These are phyloP conservation scores for Yamadazyma oceani DNA, from an alignment of 1,139 yeast species.

Conservation along the genomic window DNA sequence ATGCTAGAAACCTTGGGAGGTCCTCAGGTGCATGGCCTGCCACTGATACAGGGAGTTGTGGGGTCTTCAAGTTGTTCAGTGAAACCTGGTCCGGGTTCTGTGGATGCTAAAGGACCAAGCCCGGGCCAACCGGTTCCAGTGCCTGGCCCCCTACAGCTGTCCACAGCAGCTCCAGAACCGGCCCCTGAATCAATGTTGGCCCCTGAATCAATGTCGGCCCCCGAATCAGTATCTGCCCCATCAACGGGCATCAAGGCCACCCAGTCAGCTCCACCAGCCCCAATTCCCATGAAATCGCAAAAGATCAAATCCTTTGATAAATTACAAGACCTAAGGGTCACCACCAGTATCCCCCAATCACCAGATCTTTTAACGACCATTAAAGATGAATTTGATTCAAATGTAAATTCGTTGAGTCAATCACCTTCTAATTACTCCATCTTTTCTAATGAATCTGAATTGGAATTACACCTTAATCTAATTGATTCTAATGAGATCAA, in stretches of 20 bases:
- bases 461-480: slow-evolving; percentile 12
- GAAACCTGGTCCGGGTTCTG: no score
- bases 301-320: slow-evolving; percentile 1
- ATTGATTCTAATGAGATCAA: slow-evolving; percentile 17
- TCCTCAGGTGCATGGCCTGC: no score
- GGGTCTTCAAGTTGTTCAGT: no score
- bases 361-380: slow-evolving; percentile 9
- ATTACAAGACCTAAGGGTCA: not conserved
- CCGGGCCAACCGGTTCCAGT: no score
- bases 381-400: slow-evolving; percentile 11
- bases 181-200: no score
- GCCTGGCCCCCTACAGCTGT: no score
- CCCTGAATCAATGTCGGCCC: no score
- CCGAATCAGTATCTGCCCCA: no score
- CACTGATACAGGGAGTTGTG: no score
- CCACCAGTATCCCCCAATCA: slow-evolving; percentile 5
- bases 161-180: no score
- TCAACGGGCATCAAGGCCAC: slow-evolving; percentile 1
- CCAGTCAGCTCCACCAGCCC: slow-evolving; percentile 1
- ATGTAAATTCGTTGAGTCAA: slow-evolving; percentile 23
- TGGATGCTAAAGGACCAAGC: no score
- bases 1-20: no score
- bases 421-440: slow-evolving; percentile 30
- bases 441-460: slow-evolving; percentile 29
- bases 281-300: slow-evolving; percentile 10